Evolutionary conservation across 1,284 basidiomycete genomes (phyloP).

Genomic region (Mycosarcoma maydis): DNA sequence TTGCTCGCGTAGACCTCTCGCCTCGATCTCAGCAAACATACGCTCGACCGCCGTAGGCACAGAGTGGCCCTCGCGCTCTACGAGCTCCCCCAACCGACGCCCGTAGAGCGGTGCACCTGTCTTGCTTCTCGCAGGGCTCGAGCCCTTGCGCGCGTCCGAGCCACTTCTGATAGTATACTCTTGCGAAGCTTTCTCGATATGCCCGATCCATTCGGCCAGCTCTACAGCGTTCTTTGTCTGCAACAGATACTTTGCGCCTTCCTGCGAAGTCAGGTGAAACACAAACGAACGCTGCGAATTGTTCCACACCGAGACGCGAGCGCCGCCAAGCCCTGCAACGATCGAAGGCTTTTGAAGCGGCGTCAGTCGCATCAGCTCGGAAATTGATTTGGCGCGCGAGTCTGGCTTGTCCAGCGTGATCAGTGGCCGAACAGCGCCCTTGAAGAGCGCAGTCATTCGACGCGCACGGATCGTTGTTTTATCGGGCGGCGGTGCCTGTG

Average conservation of each 20-base stretch:
- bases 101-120: constrained; percentile 49
- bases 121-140: constrained; percentile 9
- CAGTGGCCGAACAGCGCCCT: constrained; percentile 57
- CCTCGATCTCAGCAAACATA: constrained; percentile 64
- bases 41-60: constrained; percentile 62
- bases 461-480: constrained; percentile 49
- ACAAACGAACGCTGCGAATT: constrained; percentile 60
- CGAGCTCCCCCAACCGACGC: constrained; percentile 48
- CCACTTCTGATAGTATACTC: constrained; percentile 22
- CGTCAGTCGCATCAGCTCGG: constrained; percentile 51
- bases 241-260: constrained; percentile 57
- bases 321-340: constrained; percentile 49
- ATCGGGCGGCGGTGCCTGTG: constrained; percentile 29
- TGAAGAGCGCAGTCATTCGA: constrained; percentile 64
- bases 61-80: constrained; percentile 46
- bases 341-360: constrained; percentile 54
- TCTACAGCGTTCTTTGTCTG: constrained; percentile 59
- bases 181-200: constrained; percentile 48
- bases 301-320: constrained; percentile 56
- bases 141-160: constrained; percentile 17
- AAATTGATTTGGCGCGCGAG: constrained; percentile 22
- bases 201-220: constrained; percentile 54
- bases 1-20: constrained; percentile 62
- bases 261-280: constrained; percentile 58
- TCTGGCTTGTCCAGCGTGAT: constrained; percentile 50